Conservation (phyloP, 495 filamentous ascomycete species). For the Penicillium manginii region DNA sequence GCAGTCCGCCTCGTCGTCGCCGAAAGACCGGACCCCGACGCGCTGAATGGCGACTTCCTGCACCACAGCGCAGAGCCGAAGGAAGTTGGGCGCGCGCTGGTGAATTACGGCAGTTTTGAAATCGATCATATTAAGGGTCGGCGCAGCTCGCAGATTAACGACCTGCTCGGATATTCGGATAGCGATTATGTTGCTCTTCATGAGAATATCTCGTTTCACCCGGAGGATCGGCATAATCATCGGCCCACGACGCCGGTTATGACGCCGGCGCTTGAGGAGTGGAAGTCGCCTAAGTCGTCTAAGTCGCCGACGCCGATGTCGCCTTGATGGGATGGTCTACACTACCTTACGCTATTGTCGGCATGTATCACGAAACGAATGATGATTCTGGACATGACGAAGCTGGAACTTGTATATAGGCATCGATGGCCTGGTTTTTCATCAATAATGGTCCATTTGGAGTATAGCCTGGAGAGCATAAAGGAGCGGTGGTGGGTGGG, state of each 20-base stretch:
- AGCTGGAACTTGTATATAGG: conserved; percentile 8
- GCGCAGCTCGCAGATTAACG: conserved; percentile 77
- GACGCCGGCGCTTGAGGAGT: conserved; percentile 41
- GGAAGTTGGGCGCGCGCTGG: conserved; percentile 91
- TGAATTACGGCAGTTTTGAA: conserved; percentile 88
- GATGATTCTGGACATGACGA: conserved; percentile 1
- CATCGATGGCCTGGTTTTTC: conserved; percentile 3
- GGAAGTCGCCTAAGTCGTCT: conserved; percentile 17
- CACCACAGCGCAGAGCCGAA: conserved; percentile 53
- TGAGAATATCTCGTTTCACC: conserved; percentile 78
- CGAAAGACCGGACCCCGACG: conserved; percentile 47
- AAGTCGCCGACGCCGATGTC: not conserved
- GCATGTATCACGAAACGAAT: conserved; percentile 8
- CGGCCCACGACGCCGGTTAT: conserved; percentile 36
- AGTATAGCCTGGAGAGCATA: not conserved
- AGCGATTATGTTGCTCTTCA: conserved; percentile 91
- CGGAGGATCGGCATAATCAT: conserved; percentile 27
- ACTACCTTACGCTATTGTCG: too few species aligned
- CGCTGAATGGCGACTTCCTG: conserved; percentile 47
- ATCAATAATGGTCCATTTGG: not conserved
- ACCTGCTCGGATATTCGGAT: conserved; percentile 84
- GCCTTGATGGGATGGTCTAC: not conserved
- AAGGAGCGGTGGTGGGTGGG: not conserved
- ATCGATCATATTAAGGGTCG: conserved; percentile 82
- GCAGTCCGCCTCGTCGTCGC: conserved; percentile 83